A percentile compares a stretch with the other conserved stretches of the same genome.
phyloP scores from a whole-genome alignment of 495 filamentous ascomycete species.

The Saxophila tyrrhenica region DNA sequence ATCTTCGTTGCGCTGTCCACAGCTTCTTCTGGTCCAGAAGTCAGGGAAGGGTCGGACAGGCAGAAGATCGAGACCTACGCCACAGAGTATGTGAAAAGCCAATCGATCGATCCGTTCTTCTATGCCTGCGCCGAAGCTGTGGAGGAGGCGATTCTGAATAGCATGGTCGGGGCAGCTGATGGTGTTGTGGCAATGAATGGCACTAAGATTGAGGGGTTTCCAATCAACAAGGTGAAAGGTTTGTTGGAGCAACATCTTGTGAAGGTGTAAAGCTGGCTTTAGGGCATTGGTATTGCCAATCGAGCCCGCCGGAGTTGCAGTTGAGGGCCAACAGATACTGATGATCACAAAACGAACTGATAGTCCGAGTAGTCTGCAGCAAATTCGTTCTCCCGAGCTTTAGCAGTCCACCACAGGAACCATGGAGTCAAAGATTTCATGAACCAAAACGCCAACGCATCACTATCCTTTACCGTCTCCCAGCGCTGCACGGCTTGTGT shows the following conservation, averaged over 20 bases:
- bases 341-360: not conserved
- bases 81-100: slow-evolving; percentile 36
- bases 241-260: slow-evolving; percentile 36
- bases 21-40: slow-evolving; percentile 31
- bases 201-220: slow-evolving; percentile 33
- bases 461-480: not conserved
- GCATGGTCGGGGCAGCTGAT: slow-evolving; percentile 37
- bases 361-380: not conserved
- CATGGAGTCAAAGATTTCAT: not conserved
- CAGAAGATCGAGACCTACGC: slow-evolving; percentile 23
- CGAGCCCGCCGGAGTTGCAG: no score
- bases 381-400: not conserved
- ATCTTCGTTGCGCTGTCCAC: slow-evolving; percentile 46
- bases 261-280: slow-evolving; percentile 2
- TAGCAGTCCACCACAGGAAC: not conserved
- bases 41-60: slow-evolving; percentile 19
- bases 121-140: slow-evolving; percentile 39
- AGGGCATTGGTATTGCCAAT: no score
- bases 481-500: not conserved
- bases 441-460: not conserved
- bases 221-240: slow-evolving; percentile 35
- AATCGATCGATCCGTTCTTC: slow-evolving; percentile 40
- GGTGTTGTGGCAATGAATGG: slow-evolving; percentile 34
- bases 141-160: slow-evolving; percentile 45
- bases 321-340: no score